Evolutionary conservation across 805 yeast species (phyloP).

Genomic region (Lipomyces japonicus): DNA sequence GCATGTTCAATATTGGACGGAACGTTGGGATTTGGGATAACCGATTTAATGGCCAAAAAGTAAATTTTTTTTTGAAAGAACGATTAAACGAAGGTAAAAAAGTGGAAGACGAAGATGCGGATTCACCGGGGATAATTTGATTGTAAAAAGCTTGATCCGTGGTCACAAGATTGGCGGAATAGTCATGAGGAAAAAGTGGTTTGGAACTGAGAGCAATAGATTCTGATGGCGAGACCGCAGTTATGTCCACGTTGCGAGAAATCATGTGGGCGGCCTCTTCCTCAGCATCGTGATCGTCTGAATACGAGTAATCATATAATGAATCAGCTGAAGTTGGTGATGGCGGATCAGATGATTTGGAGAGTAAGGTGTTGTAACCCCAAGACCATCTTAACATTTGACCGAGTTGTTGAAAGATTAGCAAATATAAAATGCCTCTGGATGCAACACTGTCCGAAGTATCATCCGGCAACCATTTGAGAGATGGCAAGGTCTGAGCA

Average conservation of each 20-base stretch:
- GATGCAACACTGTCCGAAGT: conserved; percentile 56
- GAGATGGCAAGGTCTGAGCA: conserved; percentile 55
- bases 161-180: conserved; percentile 1
- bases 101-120: conserved; percentile 1
- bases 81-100: conserved; percentile 14
- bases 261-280: conserved; percentile 10
- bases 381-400: conserved; percentile 67
- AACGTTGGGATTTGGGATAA: background rate
- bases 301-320: background rate
- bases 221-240: conserved; percentile 9
- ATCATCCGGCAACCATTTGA: conserved; percentile 56
- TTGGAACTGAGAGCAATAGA: conserved; percentile 14
- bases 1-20: background rate
- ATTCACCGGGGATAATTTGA: background rate
- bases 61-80: conserved; percentile 4
- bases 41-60: background rate
- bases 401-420: conserved; percentile 64
- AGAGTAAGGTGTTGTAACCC: conserved; percentile 61
- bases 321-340: background rate
- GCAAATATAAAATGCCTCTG: conserved; percentile 56
- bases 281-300: conserved; percentile 1
- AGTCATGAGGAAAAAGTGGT: conserved; percentile 19
- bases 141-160: too few species aligned
- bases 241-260: conserved; percentile 4
- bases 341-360: conserved; percentile 29